Evolutionary conservation across 2,329 filamentous ascomycete species (phyloP).

Genomic region (Aureobasidium sp.): DNA sequence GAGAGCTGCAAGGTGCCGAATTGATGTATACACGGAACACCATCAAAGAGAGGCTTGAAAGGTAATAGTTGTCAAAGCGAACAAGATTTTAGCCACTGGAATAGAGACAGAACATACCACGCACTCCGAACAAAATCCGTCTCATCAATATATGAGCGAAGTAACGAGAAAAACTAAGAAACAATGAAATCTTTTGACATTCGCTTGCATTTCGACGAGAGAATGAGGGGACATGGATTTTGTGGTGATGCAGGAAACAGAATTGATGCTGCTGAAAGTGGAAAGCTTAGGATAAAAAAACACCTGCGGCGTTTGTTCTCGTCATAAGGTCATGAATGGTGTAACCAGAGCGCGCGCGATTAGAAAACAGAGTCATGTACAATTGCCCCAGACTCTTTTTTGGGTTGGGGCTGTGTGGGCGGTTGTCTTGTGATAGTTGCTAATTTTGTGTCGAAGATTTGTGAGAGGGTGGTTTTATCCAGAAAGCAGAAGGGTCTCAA

Average conservation of each 20-base stretch:
- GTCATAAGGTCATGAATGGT: slow-evolving; percentile 8
- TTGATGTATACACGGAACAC: not conserved
- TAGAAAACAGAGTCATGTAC: not conserved
- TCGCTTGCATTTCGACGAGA: slow-evolving; percentile 5
- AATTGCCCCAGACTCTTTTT: not conserved
- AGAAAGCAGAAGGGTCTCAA: not conserved
- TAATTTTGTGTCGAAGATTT: not conserved
- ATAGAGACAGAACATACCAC: not conserved
- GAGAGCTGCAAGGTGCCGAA: not conserved
- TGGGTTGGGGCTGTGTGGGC: not conserved
- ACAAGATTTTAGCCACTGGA: not conserved
- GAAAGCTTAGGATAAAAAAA: not conserved
- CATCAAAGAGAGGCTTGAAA: not conserved
- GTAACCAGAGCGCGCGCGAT: not conserved
- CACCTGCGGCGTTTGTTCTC: slow-evolving; percentile 2
- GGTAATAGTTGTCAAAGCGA: not conserved
- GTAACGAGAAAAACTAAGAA: not conserved
- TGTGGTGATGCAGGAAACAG: slow-evolving; percentile 7
- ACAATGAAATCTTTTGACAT: not conserved
- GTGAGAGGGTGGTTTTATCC: not conserved
- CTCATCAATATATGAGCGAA: not conserved
- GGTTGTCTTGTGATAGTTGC: not conserved
- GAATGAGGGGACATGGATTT: not conserved
- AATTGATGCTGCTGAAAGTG: not conserved
- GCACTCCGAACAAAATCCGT: not conserved